Base-by-base conservation (phyloP, 352 stramenopile species). In the Globisporangium solare region DNA sequence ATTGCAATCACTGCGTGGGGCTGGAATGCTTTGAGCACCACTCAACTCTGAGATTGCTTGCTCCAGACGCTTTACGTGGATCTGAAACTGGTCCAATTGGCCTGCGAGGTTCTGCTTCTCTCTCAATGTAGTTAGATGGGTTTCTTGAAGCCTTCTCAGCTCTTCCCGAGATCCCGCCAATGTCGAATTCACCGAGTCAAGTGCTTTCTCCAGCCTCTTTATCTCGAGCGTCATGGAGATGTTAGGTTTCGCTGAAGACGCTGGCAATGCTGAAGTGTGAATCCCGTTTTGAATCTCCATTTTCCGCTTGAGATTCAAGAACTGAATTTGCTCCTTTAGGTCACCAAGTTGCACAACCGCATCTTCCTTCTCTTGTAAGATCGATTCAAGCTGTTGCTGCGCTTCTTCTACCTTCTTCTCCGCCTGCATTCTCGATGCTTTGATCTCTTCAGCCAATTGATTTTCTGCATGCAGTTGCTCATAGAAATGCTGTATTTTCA, bases 241-340 rank as follows among this genome's bases (percentile, higher is more conserved):
- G 37, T 68, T 56, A 22, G 17, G 32, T 49, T 53, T 52, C 22
- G 13, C 24, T 6, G 39, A 43, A n/a, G 39, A 43, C 10, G 41
- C 6, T 14, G 45, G 21, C 8, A 11, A 42, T 15, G 20, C 7
- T 10, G 58, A 39, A 13, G 50, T 24, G 32, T 27, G 27, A 5
- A 35, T 37, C 1, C 47, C 51, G 46, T 42, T 55, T 51, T 61
- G 51, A n/a, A 70, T 63, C 42, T 67, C 58, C 51, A 88, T 77
- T 17, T 78, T 79, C 32, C 69, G 66, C 56, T 80, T 75, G 55
- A 73, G 4, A 6, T 53, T 63, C 8, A 83, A 41, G 21, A 82
- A 77, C 31, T 78, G 58, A n/a, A 85, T 72, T 27, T 92, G 74
- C 49, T 85, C 68, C 40, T 85, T 79, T 53, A 86, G 52, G 21